These are phyloP conservation scores for Hepatocystis sp. DNA, from an alignment of 169 alveolate genomes.

Conservation along the genomic window DNA sequence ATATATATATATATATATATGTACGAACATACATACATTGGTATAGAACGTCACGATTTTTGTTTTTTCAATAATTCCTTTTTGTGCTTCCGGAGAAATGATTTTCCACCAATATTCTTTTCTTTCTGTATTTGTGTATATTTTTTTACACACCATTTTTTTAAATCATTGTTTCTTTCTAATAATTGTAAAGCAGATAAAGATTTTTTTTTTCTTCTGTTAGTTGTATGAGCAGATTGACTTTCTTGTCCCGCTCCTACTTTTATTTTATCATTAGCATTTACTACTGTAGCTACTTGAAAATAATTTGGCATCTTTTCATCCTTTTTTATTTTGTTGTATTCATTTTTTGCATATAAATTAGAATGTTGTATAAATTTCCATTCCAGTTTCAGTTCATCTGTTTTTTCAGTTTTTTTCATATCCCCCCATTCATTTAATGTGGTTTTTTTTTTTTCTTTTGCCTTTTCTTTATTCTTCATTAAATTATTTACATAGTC, in stretches of 20 bases:
- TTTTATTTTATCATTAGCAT: constrained; percentile 56
- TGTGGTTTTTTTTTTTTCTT: constrained; percentile 19
- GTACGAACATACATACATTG: background rate
- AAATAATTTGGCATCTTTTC: constrained; percentile 74
- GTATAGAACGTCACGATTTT: constrained; percentile 2
- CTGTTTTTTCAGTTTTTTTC: constrained; percentile 64
- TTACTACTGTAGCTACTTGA: constrained; percentile 75
- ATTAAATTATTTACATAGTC: constrained; percentile 48
- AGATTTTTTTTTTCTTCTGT: constrained; percentile 42
- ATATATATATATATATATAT: no score
- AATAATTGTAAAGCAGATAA: constrained; percentile 48
- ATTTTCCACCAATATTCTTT: constrained; percentile 74
- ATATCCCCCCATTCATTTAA: constrained; percentile 68
- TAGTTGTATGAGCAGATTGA: constrained; percentile 71
- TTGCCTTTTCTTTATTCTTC: constrained; percentile 19
- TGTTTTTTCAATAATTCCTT: constrained; percentile 16
- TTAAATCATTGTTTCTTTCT: constrained; percentile 35
- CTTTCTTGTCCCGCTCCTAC: constrained; percentile 75
- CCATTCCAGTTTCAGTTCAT: constrained; percentile 71
- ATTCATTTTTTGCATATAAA: constrained; percentile 32
- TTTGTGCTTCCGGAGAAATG: constrained; percentile 64
- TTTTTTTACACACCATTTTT: constrained; percentile 69
- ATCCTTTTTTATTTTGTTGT: constrained; percentile 67
- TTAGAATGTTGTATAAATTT: constrained; percentile 63
- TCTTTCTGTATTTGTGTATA: constrained; percentile 66